Base-by-base conservation (phyloP, 2,329 filamentous ascomycete species). In the Cryphonectria naterciae region DNA sequence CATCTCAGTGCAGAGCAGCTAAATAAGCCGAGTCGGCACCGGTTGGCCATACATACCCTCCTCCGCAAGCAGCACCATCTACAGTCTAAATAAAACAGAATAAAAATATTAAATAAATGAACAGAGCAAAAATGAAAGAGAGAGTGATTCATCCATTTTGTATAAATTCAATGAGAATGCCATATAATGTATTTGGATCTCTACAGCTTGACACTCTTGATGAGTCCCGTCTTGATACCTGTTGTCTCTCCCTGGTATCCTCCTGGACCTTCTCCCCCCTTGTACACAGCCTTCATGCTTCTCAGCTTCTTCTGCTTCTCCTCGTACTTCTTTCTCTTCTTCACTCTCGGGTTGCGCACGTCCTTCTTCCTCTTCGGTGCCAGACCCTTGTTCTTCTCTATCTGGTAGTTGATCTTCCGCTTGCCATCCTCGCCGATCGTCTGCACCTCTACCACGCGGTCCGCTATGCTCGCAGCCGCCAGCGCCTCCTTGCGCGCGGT, bases 341-440 rank as follows among this genome's bases (percentile, higher is more conserved):
- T 99, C 75, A 98, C 95, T 80, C 96, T 87, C 49, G 96, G 95
- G 83, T 99, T 99, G 74, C 95, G 87, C 71, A 94, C 92, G 76
- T 97, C 95, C 89, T 99, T 98, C 87, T 92, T 97, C 74, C 95
- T 87, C 81, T 92, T 92, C 63, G 95, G 94, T 71, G 93, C 91
- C 74, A 99, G 84, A 43, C 96, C 96, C 87, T 98, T 98, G 83
- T 99, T 99, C 89, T 98, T 98, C 84, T 95, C 89, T 78, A 99
- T 99, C 75, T 91, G 89, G 82, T 98, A 98, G 25, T 90, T 93
- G 80, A 99, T 97, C 81, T 94, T 93, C 72, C 97, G 87, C 84
- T 98, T 97, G 72, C 95, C 95, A 77, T 97, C 94, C 70, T 89
- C 85, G 58, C 92, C 94, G 60, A 97, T 80, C 76, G 88, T 86